Base-by-base conservation (phyloP, 2,329 filamentous ascomycete genomes). In the Alternaria viburni region DNA sequence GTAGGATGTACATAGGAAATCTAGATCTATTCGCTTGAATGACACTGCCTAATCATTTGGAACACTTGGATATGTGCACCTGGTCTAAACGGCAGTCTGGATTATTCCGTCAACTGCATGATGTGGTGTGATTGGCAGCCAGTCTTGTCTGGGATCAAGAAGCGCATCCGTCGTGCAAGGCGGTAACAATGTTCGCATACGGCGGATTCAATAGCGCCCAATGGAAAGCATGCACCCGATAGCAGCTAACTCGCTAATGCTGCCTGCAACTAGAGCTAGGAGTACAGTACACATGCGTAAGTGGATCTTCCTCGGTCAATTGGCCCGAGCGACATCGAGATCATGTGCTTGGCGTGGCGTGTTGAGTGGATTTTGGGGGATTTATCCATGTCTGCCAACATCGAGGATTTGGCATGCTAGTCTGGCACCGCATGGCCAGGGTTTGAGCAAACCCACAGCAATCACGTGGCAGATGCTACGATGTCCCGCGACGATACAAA, bases 1-100 rank as follows among this genome's bases (percentile, higher is more conserved):
- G 28, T 46, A 58, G 60, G 25, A 46, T 62, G 60, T 62, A 59
- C 44, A 59, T 54, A 54, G 25, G 23, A 43, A 59, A 62, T 49
- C 43, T 54, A 49, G 19, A 54, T 41, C 15, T 45, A 45, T 21
- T 59, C 28, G 41, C 49, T 45, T 46, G 21, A 43, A 54, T 13
- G 7, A 25, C 15, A 36, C 49, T 36, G 19, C 26, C 23, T 51
- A 30, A 25, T 23, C 21, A 28, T 52, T 0, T 36, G 2, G 49
- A 32, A 52, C 49, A 23, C 19, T 1, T 19, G 28, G 13, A 1
- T 3, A 28, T 32, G 49, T 19, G 21, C 30, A 51, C 5, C 15
- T 9, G 7, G 49, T 6, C 13, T 10, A 1, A 28, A 23, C 30
- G 19, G 21, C 36, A 21, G 30, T 50, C 51, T 49, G 51, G 44